These are phyloP conservation scores for Hypoxylon sp. DNA, from an alignment of 2,329 filamentous ascomycete species.

Conservation along the genomic window DNA sequence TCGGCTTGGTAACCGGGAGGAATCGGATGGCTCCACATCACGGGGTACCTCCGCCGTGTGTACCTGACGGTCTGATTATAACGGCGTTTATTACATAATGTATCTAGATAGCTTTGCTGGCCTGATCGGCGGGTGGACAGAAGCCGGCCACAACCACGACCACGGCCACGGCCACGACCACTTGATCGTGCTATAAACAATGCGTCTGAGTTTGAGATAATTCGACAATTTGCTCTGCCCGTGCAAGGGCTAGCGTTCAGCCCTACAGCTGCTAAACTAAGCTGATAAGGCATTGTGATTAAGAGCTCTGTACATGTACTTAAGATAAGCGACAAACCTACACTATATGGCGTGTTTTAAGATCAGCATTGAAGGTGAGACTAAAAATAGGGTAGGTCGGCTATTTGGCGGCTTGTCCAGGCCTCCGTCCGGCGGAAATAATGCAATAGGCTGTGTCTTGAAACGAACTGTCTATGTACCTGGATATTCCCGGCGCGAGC, in stretches of 20 bases:
- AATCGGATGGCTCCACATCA: neutral
- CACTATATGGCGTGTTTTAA: too few relatives aligned
- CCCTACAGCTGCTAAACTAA: neutral
- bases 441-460: neutral
- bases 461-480: neutral
- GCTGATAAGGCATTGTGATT: too few relatives aligned
- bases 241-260: neutral
- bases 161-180: neutral
- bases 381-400: too few relatives aligned
- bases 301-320: neutral
- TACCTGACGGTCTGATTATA: too few relatives aligned
- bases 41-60: neutral
- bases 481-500: neutral
- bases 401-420: conserved; percentile 1
- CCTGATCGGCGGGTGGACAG: neutral
- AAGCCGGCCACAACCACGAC: too few relatives aligned
- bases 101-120: neutral
- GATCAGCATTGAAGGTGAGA: too few relatives aligned
- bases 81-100: too few relatives aligned
- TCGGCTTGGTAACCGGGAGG: neutral
- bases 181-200: neutral
- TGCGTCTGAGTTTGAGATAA: neutral
- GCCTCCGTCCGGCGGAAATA: neutral
- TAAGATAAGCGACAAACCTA: neutral
- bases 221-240: neutral